phyloP scores from a whole-genome alignment of 768 basidiomycete genomes.

The Sarcomyxa edulis region DNA sequence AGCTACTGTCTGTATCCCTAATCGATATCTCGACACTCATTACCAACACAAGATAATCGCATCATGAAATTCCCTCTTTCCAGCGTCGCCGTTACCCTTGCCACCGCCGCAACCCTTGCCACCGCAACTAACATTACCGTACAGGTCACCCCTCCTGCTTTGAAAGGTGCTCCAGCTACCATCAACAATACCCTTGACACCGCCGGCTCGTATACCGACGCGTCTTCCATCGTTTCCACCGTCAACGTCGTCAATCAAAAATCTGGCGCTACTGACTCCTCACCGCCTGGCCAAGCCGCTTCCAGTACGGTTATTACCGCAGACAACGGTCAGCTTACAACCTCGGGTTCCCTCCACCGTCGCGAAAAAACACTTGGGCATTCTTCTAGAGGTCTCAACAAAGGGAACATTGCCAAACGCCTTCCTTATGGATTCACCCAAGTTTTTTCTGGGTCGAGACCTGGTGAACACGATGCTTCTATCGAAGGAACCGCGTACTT shows the following conservation, averaged over 20 bases:
- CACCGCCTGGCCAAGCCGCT: slow-evolving; percentile 29
- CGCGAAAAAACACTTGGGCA: neutral
- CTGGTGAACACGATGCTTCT: slow-evolving; percentile 33
- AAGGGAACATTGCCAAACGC: slow-evolving; percentile 13
- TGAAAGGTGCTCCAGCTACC: slow-evolving; percentile 4
- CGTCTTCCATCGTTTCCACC: slow-evolving; percentile 28
- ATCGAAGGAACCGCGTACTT: slow-evolving; percentile 45
- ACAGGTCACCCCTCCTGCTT: slow-evolving; percentile 9
- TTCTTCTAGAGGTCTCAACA: too few relatives aligned
- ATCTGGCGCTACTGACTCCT: slow-evolving; percentile 20
- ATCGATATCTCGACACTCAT: too few relatives aligned
- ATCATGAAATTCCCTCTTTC: slow-evolving; percentile 18
- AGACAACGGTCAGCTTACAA: slow-evolving; percentile 34
- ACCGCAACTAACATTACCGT: slow-evolving; percentile 13
- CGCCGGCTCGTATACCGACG: slow-evolving; percentile 20
- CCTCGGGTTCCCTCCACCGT: slow-evolving; percentile 10
- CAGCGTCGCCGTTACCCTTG: slow-evolving; percentile 16
- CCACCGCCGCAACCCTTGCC: slow-evolving; percentile 15
- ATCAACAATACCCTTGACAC: neutral
- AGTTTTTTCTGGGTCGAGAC: slow-evolving; percentile 31
- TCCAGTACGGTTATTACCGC: slow-evolving; percentile 35
- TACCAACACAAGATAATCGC: too few relatives aligned
- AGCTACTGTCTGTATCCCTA: too few relatives aligned
- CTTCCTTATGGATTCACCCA: slow-evolving; percentile 23
- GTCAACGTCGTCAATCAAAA: slow-evolving; percentile 33